Conservation (phyloP, 169 alveolate genomes). For the Plasmodium inui region DNA sequence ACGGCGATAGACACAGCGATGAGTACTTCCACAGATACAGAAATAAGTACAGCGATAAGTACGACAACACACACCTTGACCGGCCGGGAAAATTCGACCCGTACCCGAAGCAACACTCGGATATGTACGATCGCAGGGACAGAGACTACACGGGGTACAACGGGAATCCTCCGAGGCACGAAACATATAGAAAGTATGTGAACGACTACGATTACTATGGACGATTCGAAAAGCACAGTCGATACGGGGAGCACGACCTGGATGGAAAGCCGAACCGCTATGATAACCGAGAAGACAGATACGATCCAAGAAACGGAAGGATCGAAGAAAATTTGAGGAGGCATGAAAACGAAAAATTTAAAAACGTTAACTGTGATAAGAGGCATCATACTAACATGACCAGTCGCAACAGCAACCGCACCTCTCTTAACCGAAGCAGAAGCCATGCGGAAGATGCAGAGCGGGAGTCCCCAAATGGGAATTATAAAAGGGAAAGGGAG, state of each 20-base stretch:
- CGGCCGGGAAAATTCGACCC: not conserved
- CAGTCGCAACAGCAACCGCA: not conserved
- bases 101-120: not conserved
- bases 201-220: not conserved
- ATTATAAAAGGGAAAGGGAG: not conserved
- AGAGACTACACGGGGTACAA: not conserved
- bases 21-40: not conserved
- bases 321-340: not conserved
- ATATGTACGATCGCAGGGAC: not conserved
- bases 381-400: not conserved
- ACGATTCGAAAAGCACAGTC: not conserved
- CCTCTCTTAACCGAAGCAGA: not conserved
- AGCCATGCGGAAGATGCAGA: not conserved
- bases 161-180: not conserved
- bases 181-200: not conserved
- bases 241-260: not conserved
- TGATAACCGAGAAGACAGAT: not conserved
- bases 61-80: not conserved
- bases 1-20: not conserved
- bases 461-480: not conserved
- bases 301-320: not conserved
- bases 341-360: not conserved
- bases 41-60: not conserved
- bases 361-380: not conserved
- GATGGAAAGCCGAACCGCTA: not conserved